phyloP scores from a whole-genome alignment of 139 green algal genomes.

The Tetradesmus obliquus region DNA sequence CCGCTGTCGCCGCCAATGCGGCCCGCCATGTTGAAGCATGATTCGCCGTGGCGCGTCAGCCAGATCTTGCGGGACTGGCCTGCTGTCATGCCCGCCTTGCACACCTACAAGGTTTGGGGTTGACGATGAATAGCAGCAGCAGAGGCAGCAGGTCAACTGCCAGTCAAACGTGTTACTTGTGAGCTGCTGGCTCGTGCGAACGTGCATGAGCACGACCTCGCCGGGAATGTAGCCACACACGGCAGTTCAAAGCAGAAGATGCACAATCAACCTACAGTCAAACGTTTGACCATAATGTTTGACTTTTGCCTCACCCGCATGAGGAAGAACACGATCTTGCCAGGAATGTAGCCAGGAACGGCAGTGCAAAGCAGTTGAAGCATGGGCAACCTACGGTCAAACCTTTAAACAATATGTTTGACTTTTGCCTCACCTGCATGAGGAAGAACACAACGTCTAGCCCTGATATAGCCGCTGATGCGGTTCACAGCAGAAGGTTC shows the following conservation, averaged over 20 bases:
- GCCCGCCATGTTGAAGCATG: slow-evolving; percentile 76
- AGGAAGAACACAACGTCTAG: slow-evolving; percentile 71
- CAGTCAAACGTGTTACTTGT: not conserved
- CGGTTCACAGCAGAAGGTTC: no score
- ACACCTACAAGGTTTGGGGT: slow-evolving; percentile 65
- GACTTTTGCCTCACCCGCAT: slow-evolving; percentile 76
- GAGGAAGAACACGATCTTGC: slow-evolving; percentile 98
- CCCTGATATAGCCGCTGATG: not conserved
- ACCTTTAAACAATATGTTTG: not conserved
- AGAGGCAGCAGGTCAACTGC: not conserved
- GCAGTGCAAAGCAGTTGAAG: no score
- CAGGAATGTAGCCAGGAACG: slow-evolving; percentile 83
- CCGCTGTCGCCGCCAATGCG: slow-evolving; percentile 84
- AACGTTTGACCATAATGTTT: not conserved
- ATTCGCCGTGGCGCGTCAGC: slow-evolving; percentile 92
- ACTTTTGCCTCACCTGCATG: not conserved
- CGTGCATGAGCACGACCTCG: no score
- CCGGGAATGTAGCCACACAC: no score
- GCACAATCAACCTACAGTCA: no score
- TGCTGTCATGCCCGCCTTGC: slow-evolving; percentile 79
- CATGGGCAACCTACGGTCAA: no score
- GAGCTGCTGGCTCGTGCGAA: no score
- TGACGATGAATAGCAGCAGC: not conserved
- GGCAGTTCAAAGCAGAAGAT: no score
- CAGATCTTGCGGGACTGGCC: slow-evolving; percentile 87